Conservation (phyloP, 148 eudicot species). For the Cornus florida region DNA sequence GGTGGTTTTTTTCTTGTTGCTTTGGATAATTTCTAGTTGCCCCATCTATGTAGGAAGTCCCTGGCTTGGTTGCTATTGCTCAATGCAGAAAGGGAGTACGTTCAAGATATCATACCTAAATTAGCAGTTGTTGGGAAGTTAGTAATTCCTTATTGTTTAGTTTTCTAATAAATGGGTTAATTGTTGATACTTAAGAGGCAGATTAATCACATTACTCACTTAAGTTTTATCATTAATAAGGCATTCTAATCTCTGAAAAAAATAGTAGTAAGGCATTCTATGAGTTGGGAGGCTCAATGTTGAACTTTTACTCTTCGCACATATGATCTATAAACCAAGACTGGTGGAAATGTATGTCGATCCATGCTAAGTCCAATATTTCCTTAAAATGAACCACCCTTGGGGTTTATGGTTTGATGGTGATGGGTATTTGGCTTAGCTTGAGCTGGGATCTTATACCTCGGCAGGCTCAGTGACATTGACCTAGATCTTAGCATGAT, state of each 20-base stretch:
- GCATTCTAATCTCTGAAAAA: not conserved
- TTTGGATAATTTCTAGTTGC: too few relatives aligned
- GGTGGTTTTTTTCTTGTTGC: too few relatives aligned
- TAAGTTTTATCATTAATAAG: not conserved
- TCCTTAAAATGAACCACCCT: not conserved
- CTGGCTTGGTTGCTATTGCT: not conserved
- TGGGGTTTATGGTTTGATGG: not conserved
- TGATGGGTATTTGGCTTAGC: not conserved
- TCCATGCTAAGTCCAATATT: not conserved
- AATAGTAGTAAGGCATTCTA: too few relatives aligned
- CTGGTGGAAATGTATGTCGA: not conserved
- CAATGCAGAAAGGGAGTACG: not conserved
- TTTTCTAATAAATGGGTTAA: not conserved
- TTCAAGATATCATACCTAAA: not conserved
- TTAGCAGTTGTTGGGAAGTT: not conserved
- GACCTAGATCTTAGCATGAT: not conserved
- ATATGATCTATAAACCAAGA: not conserved
- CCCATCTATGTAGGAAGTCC: not conserved
- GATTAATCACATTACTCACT: not conserved
- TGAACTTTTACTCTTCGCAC: not conserved
- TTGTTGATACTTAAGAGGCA: not conserved
- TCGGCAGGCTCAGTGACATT: not conserved
- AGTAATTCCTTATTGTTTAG: not conserved
- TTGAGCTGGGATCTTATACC: not conserved
- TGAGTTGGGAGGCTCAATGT: not conserved